Evolutionary conservation across 2,329 filamentous ascomycete genomes (phyloP).

Genomic region (Fusarium haematococcum): DNA sequence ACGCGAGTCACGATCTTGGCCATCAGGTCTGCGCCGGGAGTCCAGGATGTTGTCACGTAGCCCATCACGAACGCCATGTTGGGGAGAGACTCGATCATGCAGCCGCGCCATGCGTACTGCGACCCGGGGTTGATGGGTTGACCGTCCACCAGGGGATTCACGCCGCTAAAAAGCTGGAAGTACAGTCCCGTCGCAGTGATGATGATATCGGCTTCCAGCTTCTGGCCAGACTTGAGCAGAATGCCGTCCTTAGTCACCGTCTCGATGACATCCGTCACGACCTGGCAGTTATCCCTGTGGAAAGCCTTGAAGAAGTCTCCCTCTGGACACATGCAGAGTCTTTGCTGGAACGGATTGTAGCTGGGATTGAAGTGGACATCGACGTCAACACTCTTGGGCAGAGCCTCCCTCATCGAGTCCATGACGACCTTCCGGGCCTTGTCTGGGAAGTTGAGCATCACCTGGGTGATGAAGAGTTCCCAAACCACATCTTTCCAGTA

Average conservation of each 20-base stretch:
- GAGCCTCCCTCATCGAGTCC: slow-evolving; percentile 55
- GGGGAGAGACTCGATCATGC: slow-evolving; percentile 75
- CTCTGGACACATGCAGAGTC: slow-evolving; percentile 74
- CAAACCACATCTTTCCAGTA: slow-evolving; percentile 62
- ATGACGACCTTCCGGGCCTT: slow-evolving; percentile 51
- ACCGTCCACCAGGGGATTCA: slow-evolving; percentile 66
- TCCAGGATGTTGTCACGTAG: slow-evolving; percentile 76
- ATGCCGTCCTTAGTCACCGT: slow-evolving; percentile 62
- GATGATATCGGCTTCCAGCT: slow-evolving; percentile 73
- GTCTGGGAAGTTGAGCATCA: slow-evolving; percentile 44
- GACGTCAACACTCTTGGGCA: slow-evolving; percentile 66
- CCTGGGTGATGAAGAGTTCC: slow-evolving; percentile 56
- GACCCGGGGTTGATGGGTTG: slow-evolving; percentile 58
- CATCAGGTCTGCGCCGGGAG: slow-evolving; percentile 69
- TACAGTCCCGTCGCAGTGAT: slow-evolving; percentile 76
- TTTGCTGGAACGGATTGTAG: slow-evolving; percentile 79
- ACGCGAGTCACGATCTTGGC: slow-evolving; percentile 62
- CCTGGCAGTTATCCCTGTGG: slow-evolving; percentile 55
- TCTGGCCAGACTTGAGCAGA: slow-evolving; percentile 58
- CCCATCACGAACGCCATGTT: slow-evolving; percentile 73
- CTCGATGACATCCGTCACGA: slow-evolving; percentile 66
- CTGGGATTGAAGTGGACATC: slow-evolving; percentile 73
- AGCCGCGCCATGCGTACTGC: slow-evolving; percentile 71
- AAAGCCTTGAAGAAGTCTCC: slow-evolving; percentile 68
- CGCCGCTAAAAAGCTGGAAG: slow-evolving; percentile 66